A percentile compares a stretch with the other conserved stretches of the same genome.
Conservation (phyloP, 768 basidiomycete genomes). For the Hygrocybe coccinea region DNA sequence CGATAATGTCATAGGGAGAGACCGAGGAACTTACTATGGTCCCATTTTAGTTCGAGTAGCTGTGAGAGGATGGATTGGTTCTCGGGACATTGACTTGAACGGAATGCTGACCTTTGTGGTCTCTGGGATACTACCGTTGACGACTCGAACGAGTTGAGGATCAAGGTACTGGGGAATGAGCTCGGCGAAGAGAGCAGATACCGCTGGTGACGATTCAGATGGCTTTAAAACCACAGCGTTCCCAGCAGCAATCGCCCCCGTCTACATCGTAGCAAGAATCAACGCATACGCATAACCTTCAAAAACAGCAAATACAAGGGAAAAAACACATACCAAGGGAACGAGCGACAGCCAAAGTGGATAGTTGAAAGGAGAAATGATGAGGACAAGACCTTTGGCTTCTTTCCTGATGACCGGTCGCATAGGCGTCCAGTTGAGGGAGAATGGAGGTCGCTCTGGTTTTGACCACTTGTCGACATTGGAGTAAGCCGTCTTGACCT, state of each 20-base stretch:
- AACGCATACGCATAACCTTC: background rate
- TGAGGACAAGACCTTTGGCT: conserved; percentile 68
- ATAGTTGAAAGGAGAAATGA: conserved; percentile 74
- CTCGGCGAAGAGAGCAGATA: conserved; percentile 55
- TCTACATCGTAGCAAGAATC: conserved; percentile 22
- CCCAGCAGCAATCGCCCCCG: conserved; percentile 76
- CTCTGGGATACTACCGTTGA: conserved; percentile 65
- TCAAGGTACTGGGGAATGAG: conserved; percentile 76
- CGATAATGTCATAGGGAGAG: background rate
- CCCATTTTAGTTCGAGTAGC: conserved; percentile 72
- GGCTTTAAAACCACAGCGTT: conserved; percentile 70
- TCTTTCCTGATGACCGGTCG: conserved; percentile 65
- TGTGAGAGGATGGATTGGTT: conserved; percentile 18
- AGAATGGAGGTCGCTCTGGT: conserved; percentile 53
- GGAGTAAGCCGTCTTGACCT: conserved; percentile 49
- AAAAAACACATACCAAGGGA: conserved; percentile 46
- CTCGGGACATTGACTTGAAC: background rate
- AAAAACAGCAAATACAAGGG: background rate
- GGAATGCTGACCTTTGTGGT: conserved; percentile 45
- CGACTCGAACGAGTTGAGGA: conserved; percentile 53
- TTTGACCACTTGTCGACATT: conserved; percentile 74
- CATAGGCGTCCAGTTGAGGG: conserved; percentile 52
- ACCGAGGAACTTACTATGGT: conserved; percentile 37
- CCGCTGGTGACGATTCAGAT: conserved; percentile 60
- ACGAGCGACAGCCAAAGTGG: conserved; percentile 56